These are phyloP conservation scores for Diaporthe citri DNA, from an alignment of 2,329 filamentous ascomycete genomes.

Conservation along the genomic window DNA sequence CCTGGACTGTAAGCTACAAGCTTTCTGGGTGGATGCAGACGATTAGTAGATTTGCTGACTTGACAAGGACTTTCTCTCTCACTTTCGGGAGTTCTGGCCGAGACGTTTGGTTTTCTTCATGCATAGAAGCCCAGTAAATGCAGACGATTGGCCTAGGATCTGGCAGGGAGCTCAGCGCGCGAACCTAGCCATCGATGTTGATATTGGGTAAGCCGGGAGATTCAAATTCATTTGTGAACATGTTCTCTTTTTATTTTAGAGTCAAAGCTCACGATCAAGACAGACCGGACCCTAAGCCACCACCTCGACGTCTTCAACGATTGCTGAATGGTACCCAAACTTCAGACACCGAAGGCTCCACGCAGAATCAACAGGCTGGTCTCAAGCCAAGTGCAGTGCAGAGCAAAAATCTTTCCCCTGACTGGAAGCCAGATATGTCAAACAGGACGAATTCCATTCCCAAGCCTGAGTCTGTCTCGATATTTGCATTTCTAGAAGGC, in stretches of 20 bases:
- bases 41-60: background rate
- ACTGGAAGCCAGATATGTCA: background rate
- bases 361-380: background rate
- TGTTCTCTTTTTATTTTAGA: too few relatives aligned
- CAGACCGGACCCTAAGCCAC: background rate
- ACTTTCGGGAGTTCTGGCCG: slow-evolving; percentile 5
- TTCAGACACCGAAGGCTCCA: background rate
- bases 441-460: background rate
- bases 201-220: background rate
- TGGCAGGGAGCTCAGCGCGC: background rate
- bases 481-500: background rate
- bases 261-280: background rate
- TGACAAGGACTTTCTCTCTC: background rate
- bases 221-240: too few relatives aligned
- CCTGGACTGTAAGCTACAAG: background rate
- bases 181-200: background rate
- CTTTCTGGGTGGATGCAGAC: background rate
- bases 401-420: background rate
- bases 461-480: background rate
- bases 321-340: background rate
- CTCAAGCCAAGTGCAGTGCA: background rate
- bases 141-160: slow-evolving; percentile 7
- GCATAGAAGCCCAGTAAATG: background rate
- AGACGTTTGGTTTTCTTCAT: background rate
- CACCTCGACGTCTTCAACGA: background rate